phyloP scores from a whole-genome alignment of 176 grass and related monocot species.

The Chloris gayana region DNA sequence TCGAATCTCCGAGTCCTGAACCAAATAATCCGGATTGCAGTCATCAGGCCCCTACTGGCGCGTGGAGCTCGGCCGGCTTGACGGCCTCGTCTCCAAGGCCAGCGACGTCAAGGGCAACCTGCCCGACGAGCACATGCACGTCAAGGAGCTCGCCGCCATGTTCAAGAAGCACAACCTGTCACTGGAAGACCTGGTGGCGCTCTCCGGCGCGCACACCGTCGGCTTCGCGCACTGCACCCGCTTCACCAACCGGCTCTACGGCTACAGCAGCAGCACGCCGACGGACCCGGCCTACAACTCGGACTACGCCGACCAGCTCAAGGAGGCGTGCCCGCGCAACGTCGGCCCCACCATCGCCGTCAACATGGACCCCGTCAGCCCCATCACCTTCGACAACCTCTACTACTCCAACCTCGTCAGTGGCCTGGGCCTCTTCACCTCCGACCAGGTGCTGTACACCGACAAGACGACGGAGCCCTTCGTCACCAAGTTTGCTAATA shows the following conservation, averaged over 20 bases:
- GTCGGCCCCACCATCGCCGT: constrained; percentile 71
- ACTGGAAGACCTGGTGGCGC: constrained; percentile 58
- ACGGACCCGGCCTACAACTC: constrained; percentile 55
- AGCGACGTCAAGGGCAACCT: constrained; percentile 61
- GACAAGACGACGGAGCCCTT: constrained; percentile 22
- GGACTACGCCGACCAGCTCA: constrained; percentile 55
- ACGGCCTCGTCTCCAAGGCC: constrained; percentile 61
- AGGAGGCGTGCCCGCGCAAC: constrained; percentile 58
- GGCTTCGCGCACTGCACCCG: constrained; percentile 86
- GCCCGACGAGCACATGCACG: constrained; percentile 60
- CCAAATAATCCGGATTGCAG: constrained; percentile 16
- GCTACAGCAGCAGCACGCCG: constrained; percentile 9
- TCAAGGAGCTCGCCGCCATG: constrained; percentile 49
- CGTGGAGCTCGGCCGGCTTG: constrained; percentile 72
- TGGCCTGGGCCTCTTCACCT: constrained; percentile 75
- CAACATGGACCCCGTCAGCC: constrained; percentile 79
- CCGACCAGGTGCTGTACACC: constrained; percentile 61
- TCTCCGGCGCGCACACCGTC: constrained; percentile 87
- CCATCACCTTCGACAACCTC: constrained; percentile 70
- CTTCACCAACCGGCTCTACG: constrained; percentile 64
- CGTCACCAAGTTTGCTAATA: constrained; percentile 50
- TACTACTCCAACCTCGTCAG: constrained; percentile 63
- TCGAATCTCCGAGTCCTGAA: background rate
- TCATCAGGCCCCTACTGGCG: constrained; percentile 57
- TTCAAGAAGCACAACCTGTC: constrained; percentile 49